Evolutionary conservation across 2,329 filamentous ascomycete species (phyloP), one percentile per base, ranked within the genome.

Genomic region (Sclerotinia spermophila): DNA sequence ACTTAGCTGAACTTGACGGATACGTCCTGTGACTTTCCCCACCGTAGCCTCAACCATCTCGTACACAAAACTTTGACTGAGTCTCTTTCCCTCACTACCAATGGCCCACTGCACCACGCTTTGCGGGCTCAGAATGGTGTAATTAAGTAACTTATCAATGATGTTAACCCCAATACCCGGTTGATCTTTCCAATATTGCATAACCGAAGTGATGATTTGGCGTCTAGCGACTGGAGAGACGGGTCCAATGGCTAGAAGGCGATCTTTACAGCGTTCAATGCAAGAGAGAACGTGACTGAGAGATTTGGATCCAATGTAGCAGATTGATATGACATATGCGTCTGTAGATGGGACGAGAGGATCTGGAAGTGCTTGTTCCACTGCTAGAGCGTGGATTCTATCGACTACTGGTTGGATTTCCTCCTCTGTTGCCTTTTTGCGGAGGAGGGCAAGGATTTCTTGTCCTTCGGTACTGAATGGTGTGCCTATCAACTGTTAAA

Each of bases 141-240:
- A 99, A 82, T 98, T 99, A 76, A 99, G 90, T 7, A 99, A 87
- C 82, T 98, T 98, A 84, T 98, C 95, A 71, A 98, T 87, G 76
- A 99, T 97, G 76, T 92, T 92, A 75, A 98, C 88, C 4, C 94
- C 96, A 58, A 96, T 90, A 72, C 96, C 96, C 0, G 95, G 94
- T 77, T 99, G 95, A 44, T 95, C 90, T 61, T 88, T 87, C 96
- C 96, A 99, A 83, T 97, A 99, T 55, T 90, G 86, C 84, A 97
- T 92, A 53, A 98, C 94, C 6, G 92, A 92, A 7, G 90, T 88
- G 76, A 98, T 92, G 77, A 99, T 97, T 81, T 99, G 96, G 56
- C 89, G 87, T 55, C 94, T 89, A 1, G 93, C 94, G 3, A 86
- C 86, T 71, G 93, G 88, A 0, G 92, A 95, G 60, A 89, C 86